Base-by-base conservation (phyloP, 176 grass and related monocot genomes). In the Zoysia japonica region DNA sequence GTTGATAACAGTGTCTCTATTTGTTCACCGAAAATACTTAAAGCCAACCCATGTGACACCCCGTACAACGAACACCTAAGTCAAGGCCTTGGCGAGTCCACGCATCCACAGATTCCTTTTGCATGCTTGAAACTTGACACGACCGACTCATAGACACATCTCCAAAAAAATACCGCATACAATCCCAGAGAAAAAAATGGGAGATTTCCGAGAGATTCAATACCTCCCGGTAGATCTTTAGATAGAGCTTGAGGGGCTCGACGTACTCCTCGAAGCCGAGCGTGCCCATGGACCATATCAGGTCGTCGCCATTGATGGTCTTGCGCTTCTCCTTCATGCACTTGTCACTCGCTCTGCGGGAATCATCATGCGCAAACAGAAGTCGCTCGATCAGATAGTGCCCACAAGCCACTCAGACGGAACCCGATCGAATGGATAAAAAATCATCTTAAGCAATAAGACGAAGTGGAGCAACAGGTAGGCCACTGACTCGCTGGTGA, bases 301-400 rank as follows among this genome's bases (percentile, higher is more conserved):
- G 75, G 52, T 91, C 92, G 44, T 94, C 91, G 2, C 91, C 91
- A 42, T 94, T 94, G 66, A 94, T 87, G 55, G 88, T 94, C 71
- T 94, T 94, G 40, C 88, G 87, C 86, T 91, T 94, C 80, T 94
- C 92, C 67, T 90, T 94, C 65, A 85, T 79, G 83, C 89, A 94
- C 80, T 94, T 94, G 56, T 91, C 89, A 77, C 92, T 94, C 3
- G 92, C 92, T 59, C 92, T 94, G 72, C 83, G 47, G 71, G 59
- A 15, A 61, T 38, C 44, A 68, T 49, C 48, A 49, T 11, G 10
- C 6, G 11, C 9, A 49, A 9, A 49, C 9, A 49, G 28, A 28
- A 28, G 28, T 28, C 28, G 28, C 28, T 28, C 28, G 28, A 28
- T 28, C 28, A 28, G 28, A 28, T 28, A 28, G 28, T 28, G 28